A percentile compares a stretch with the other conserved stretches of the same genome.
Evolutionary conservation across 441 rosid species (phyloP).

Genomic region (Jatropha podagrica): DNA sequence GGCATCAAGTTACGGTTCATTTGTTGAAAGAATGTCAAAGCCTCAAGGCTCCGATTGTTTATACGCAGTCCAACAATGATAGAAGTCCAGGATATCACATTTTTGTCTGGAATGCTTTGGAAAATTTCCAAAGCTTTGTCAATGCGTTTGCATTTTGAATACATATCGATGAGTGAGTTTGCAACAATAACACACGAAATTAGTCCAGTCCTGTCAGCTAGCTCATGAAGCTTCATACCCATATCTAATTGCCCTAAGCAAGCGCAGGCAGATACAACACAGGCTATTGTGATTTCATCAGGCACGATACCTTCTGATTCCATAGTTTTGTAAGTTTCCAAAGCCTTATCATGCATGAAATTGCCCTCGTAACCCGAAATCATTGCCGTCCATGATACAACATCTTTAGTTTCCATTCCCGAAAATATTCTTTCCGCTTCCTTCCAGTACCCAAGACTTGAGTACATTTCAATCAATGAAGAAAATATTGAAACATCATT

Average conservation of each 20-base stretch:
- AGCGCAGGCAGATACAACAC: conserved; percentile 82
- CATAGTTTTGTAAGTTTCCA: conserved; percentile 68
- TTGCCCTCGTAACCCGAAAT: conserved; percentile 72
- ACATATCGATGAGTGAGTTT: conserved; percentile 83
- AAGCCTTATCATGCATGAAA: conserved; percentile 54
- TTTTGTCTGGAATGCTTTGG: conserved; percentile 58
- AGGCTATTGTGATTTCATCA: conserved; percentile 76
- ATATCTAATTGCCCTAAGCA: conserved; percentile 57
- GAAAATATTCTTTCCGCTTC: conserved; percentile 70
- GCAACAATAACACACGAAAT: conserved; percentile 64
- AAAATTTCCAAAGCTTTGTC: conserved; percentile 84
- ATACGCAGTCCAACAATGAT: conserved; percentile 77
- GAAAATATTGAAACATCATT: conserved; percentile 60
- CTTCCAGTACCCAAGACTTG: conserved; percentile 47
- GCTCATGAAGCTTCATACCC: conserved; percentile 74
- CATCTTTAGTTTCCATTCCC: conserved; percentile 60
- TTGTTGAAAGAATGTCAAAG: conserved; percentile 68
- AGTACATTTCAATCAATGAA: conserved; percentile 73
- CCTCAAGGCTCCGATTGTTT: conserved; percentile 73
- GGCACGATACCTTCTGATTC: conserved; percentile 51
- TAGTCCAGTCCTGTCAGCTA: conserved; percentile 59
- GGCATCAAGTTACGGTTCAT: conserved; percentile 65
- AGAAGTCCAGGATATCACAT: conserved; percentile 92
- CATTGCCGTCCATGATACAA: conserved; percentile 88
- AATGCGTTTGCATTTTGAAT: conserved; percentile 79